Conservation (phyloP, 345 rosid genomes). For the Cardamine occulta region DNA sequence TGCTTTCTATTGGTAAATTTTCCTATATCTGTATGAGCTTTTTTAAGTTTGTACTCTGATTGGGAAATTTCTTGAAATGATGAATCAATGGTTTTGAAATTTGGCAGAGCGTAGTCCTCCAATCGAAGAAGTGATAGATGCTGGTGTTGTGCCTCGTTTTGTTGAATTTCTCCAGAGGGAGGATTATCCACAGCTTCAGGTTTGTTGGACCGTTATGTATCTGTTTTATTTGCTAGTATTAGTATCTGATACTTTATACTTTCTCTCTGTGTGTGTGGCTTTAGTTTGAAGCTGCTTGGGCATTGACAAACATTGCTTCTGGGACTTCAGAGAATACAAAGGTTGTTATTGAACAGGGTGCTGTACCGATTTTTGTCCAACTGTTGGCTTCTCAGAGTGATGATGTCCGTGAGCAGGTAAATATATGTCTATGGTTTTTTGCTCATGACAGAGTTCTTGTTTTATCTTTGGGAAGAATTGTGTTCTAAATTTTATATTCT, state of each 20-base stretch:
- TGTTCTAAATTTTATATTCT: background rate
- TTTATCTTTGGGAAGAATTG: background rate
- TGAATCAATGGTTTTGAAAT: background rate
- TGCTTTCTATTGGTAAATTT: conserved; percentile 72
- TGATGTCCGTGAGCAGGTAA: conserved; percentile 91
- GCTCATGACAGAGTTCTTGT: background rate
- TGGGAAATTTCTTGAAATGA: conserved; percentile 1
- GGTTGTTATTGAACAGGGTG: conserved; percentile 81
- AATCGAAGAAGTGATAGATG: conserved; percentile 79
- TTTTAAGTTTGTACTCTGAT: background rate
- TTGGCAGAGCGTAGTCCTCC: conserved; percentile 80
- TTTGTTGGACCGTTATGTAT: conserved; percentile 23
- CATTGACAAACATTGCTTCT: conserved; percentile 85
- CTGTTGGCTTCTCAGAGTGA: conserved; percentile 73
- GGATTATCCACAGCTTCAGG: conserved; percentile 91
- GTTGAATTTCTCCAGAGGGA: conserved; percentile 81
- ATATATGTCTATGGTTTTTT: conserved; percentile 29
- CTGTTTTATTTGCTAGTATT: background rate
- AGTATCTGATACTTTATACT: background rate
- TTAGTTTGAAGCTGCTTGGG: conserved; percentile 95
- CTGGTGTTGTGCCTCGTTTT: conserved; percentile 85
- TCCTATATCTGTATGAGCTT: background rate
- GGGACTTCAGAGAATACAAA: conserved; percentile 84
- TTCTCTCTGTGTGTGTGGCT: conserved; percentile 12
- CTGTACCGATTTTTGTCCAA: conserved; percentile 72